Base-by-base conservation (phyloP, 2,329 filamentous ascomycete species). In the Exophiala dermatitidis region DNA sequence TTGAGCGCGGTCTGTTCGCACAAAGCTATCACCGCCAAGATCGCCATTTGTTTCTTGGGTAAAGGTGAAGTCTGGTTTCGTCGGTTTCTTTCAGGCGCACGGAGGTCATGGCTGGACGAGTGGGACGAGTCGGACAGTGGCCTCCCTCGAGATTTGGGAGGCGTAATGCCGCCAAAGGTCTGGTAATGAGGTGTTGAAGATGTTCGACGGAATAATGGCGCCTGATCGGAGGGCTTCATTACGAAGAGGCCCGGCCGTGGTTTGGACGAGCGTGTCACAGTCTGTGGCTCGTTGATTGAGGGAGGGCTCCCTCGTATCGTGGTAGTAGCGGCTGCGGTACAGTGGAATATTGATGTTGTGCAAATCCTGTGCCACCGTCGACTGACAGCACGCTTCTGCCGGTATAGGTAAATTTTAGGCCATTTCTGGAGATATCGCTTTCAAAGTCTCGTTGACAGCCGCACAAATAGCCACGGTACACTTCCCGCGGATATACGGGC, bases 1-100 rank as follows among this genome's bases (percentile, higher is more conserved):
- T 98, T 98, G 66, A 98, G 79, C 0, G 93, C 93, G 0, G 91
- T 97, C 75, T 98, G 93, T 68, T 98, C 93, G 50, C 88, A 86
- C 26, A 98, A 77, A 4, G 90, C 90, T 56, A 98, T 87, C 60
- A 96, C 74, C 1, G 91, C 91, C 33, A 98, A 75, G 8, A 97
- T 80, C 3, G 83, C 78, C 56, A 98, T 84, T 73, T 97, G 93
- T 61, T 78, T 82, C 60, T 82, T 82, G 0, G 93, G 93, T 12
- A 98, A 72, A 0, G 91, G 90, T 1, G 88, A 88, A 33, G 46
- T 48, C 41, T 50, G 50, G 31, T 62, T 19, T 19, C 19, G 19
- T 19, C 19, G 44, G 9, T 58, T 40, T 19, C 59, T 46, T 5
- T 68, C 67, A 61, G 67, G 56, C 41, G 66, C 54, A 26, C 65